These are phyloP conservation scores for Earliella scabrosa DNA, from an alignment of 1,284 basidiomycete species.

Conservation along the genomic window DNA sequence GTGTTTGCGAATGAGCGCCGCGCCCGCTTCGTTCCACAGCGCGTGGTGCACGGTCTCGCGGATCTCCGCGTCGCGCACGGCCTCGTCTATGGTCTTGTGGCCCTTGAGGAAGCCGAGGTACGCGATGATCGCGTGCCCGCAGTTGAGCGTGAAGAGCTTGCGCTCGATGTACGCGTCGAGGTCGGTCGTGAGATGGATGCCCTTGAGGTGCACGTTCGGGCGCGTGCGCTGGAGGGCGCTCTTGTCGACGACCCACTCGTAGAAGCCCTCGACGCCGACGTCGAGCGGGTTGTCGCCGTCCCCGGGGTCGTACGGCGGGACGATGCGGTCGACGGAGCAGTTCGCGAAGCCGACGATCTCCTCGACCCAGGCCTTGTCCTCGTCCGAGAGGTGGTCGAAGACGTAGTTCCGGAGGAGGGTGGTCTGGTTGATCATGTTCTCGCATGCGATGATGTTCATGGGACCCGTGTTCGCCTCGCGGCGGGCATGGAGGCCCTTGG, in stretches of 20 bases:
- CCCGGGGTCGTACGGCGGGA: constrained; percentile 36
- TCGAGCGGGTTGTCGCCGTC: constrained; percentile 34
- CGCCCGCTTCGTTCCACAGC: constrained; percentile 31
- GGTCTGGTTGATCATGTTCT: constrained; percentile 44
- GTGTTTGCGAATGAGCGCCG: constrained; percentile 32
- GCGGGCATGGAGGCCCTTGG: constrained; percentile 31
- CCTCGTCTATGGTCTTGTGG: constrained; percentile 36
- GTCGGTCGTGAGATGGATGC: constrained; percentile 38
- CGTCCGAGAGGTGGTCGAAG: constrained; percentile 30
- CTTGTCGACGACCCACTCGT: constrained; percentile 45
- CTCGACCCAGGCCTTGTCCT: constrained; percentile 33
- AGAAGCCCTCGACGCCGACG: constrained; percentile 46
- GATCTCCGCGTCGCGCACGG: constrained; percentile 31
- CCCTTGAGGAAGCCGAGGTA: constrained; percentile 42
- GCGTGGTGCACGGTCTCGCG: constrained; percentile 26
- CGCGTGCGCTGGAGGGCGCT: constrained; percentile 31
- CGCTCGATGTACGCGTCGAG: constrained; percentile 45
- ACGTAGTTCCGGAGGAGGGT: constrained; percentile 37
- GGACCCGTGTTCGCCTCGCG: constrained; percentile 19
- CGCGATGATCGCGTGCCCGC: constrained; percentile 43
- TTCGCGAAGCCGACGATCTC: constrained; percentile 43
- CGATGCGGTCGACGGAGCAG: constrained; percentile 47
- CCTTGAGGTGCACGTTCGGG: constrained; percentile 34
- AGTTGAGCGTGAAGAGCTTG: constrained; percentile 47
- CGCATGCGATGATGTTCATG: constrained; percentile 47